Base-by-base conservation (phyloP, 108 stramenopile genomes). In the Fragilariopsis cylindrus region DNA sequence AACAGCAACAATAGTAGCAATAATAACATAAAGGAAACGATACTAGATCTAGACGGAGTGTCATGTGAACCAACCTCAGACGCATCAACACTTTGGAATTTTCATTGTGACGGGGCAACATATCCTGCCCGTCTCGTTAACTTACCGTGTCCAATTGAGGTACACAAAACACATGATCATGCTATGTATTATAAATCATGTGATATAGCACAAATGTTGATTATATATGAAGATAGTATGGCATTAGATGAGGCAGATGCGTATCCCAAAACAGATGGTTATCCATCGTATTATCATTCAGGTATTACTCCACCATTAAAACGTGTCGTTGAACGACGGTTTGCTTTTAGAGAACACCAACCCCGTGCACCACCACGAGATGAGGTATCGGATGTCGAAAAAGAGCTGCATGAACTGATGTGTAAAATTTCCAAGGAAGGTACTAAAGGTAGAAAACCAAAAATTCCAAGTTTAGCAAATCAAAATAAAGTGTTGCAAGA, bases 111-210 rank as follows among this genome's bases (percentile, higher is more conserved):
- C 76, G 95, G 92, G 1, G 93, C 93, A 5, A 87, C 85, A 2
- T 96, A 95, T 84, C 95, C 97, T 46, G 97, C 97, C 40, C 86
- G 92, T 54, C 72, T 97, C 16, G 95, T 95, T 53, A 96, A 97
- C 79, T 76, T 97, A 11, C 97, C 97, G n/a, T 95, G 94, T 74
- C 89, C 92, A 13, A 78, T 97, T 49, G 97, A 97, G 83, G 71
- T 95, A 48, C 95, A 95, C 76, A 97, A 97, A 72, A 96, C 94
- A 18, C 83, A 93, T 55, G 96, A 97, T 80, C 91, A 94, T 76
- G 91, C 86, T 69, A 90, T 88, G 72, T 96, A 92, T 65, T 95
- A 90, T 87, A 97, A 97, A 78, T 82, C 86, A 44, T 79, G 81
- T 3, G 97, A 97, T 77, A 73, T 97, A 42, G 97, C 95, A 0